Base-by-base conservation (phyloP, 2,329 filamentous ascomycete genomes). In the Penicillium sp. region DNA sequence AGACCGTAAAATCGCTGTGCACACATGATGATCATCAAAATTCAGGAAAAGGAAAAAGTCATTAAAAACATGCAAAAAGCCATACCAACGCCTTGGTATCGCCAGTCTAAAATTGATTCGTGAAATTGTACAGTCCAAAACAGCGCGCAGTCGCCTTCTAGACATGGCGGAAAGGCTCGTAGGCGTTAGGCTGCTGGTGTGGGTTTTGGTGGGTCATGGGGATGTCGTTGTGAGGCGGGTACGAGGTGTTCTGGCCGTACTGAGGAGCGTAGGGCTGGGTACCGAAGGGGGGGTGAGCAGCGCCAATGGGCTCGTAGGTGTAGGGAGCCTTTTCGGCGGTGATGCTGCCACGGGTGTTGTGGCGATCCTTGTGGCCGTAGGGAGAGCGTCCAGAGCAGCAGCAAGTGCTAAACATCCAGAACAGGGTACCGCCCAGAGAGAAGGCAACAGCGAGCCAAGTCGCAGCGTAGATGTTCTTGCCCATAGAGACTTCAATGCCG, bases 391-490 rank as follows among this genome's bases (percentile, higher is more conserved):
- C 90, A 64, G 83, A 86, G 81, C 92, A 96, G 85, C 92, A 97
- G 87, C 93, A 97, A 67, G 89, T 84, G 74, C 87, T 91, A 73
- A 95, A 85, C 69, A 92, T 78, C 93, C 94, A 97, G 87, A 97
- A 97, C 70, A 96, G 76, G 60, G 84, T 85, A 7, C 89, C 88
- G 40, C 75, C 90, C 32, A 94, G 71, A 58, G 88, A 87, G 70
- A 95, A 92, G 27, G 84, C 89, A 38, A 88, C 87, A 42, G 87
- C 87, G 56, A 97, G 80, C 91, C 92, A 97, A 65, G 89, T 84
- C 18, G 86, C 77, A 34, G 82, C 82, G 51, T 94, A 85, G 77
- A 89, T 93, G 55, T 80, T 78, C 29, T 73, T 83, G 76, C 92
- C 89, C 71, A 95, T 77, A 47, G 71, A 75, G 47, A 86, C 84